Evolutionary conservation across 768 basidiomycete genomes (phyloP).

Genomic region (Pholiota conissans): DNA sequence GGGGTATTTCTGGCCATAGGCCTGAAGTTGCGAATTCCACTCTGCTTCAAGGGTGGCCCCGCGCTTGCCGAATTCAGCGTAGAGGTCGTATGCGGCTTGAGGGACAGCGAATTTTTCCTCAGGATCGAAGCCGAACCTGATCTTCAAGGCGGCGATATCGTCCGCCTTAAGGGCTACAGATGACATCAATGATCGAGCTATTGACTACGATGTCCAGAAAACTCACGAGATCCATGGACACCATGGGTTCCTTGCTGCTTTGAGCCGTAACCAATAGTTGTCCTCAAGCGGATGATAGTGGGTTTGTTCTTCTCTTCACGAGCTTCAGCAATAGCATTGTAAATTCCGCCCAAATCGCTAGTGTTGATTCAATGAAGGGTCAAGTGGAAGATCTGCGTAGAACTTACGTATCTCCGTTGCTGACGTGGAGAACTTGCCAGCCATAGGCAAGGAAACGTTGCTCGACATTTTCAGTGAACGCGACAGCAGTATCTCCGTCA

Average conservation of each 20-base stretch:
- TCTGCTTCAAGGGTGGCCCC: slow-evolving; percentile 73
- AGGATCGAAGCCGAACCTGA: slow-evolving; percentile 79
- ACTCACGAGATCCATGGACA: slow-evolving; percentile 91
- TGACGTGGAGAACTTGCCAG: slow-evolving; percentile 89
- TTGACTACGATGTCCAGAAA: background rate
- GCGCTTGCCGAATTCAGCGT: slow-evolving; percentile 63
- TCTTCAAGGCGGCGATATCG: slow-evolving; percentile 82
- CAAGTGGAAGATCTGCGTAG: too few species aligned
- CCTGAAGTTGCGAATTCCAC: slow-evolving; percentile 69
- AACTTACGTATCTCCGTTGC: slow-evolving; percentile 73
- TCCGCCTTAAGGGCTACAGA: slow-evolving; percentile 84
- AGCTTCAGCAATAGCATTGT: slow-evolving; percentile 76
- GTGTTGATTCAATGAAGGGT: too few species aligned
- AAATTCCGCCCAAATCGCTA: slow-evolving; percentile 78
- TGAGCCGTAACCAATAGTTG: slow-evolving; percentile 94
- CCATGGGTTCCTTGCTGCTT: slow-evolving; percentile 92
- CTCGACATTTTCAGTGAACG: slow-evolving; percentile 93
- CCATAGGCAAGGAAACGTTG: slow-evolving; percentile 89
- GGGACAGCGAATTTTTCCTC: slow-evolving; percentile 81
- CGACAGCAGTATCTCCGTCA: slow-evolving; percentile 87
- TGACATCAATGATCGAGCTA: background rate
- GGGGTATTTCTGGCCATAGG: slow-evolving; percentile 80
- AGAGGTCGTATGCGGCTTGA: slow-evolving; percentile 66
- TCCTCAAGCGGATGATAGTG: slow-evolving; percentile 81
- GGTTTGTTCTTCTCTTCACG: slow-evolving; percentile 80